These are phyloP conservation scores for Leccinum incarnatum DNA, from an alignment of 768 basidiomycete genomes.

Conservation along the genomic window DNA sequence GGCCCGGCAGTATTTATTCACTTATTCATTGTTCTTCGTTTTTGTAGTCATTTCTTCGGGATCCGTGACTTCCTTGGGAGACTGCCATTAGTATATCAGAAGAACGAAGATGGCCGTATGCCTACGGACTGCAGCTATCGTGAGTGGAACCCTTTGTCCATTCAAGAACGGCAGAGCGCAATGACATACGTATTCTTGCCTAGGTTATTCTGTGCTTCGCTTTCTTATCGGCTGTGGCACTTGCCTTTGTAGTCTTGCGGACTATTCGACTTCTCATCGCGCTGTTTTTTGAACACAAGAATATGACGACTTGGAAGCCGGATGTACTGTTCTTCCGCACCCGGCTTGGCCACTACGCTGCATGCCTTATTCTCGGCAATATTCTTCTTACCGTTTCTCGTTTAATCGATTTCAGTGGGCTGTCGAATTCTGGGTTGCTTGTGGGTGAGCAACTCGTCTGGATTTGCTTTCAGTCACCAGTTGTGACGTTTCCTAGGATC, in stretches of 20 bases:
- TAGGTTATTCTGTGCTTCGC: constrained; percentile 53
- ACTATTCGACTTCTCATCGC: constrained; percentile 45
- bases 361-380: constrained; percentile 60
- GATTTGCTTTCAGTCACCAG: not conserved
- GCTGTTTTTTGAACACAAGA: constrained; percentile 28
- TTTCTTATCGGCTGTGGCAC: constrained; percentile 49
- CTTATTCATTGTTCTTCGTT: constrained; percentile 1
- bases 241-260: constrained; percentile 49
- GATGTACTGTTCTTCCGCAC: constrained; percentile 68
- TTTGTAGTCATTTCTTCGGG: not conserved
- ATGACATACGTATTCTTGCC: not conserved
- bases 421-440: constrained; percentile 41
- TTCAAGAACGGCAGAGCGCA: not conserved
- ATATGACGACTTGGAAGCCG: constrained; percentile 29
- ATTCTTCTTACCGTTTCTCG: constrained; percentile 51
- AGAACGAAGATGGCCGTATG: constrained; percentile 9
- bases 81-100: not conserved
- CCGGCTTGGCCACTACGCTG: constrained; percentile 68
- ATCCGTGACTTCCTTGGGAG: not conserved
- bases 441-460: constrained; percentile 38
- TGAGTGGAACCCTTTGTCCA: constrained; percentile 12
- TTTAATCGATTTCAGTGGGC: constrained; percentile 53
- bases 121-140: constrained; percentile 16
- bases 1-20: constrained; percentile 14
- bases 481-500: constrained; percentile 34